phyloP scores from a whole-genome alignment of 495 filamentous ascomycete species.

The Articulospora tetracladia region DNA sequence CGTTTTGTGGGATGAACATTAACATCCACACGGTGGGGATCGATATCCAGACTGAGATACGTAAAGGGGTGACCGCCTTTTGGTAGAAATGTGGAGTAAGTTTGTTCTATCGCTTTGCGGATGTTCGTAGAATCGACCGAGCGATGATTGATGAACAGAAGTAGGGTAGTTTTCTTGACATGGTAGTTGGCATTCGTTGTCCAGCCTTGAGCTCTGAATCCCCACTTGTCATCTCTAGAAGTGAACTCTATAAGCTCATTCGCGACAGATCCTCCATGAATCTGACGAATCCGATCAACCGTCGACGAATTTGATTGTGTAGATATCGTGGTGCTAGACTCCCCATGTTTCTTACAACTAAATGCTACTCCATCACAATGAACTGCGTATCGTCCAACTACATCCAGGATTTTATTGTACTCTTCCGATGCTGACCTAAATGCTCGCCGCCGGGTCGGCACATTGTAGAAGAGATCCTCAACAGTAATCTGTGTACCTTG shows the following conservation, averaged over 20 bases:
- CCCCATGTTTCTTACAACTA: conserved; percentile 94
- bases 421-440: conserved; percentile 93
- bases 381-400: conserved; percentile 92
- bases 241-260: conserved; percentile 84
- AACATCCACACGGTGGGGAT: conserved; percentile 91
- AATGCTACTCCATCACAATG: conserved; percentile 90
- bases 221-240: conserved; percentile 69
- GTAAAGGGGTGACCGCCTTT: conserved; percentile 94
- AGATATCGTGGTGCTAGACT: conserved; percentile 75
- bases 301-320: conserved; percentile 66
- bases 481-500: conserved; percentile 96
- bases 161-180: conserved; percentile 81
- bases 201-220: conserved; percentile 77
- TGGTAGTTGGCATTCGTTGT: conserved; percentile 95
- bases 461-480: conserved; percentile 96
- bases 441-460: conserved; percentile 81
- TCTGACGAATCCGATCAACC: conserved; percentile 81
- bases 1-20: conserved; percentile 98
- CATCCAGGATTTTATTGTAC: conserved; percentile 95
- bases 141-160: conserved; percentile 97
- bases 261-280: conserved; percentile 81
- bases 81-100: conserved; percentile 84
- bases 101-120: conserved; percentile 87
- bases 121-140: conserved; percentile 91
- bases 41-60: conserved; percentile 90